These are phyloP conservation scores for Claviceps purpurea DNA, from an alignment of 2,329 filamentous ascomycete genomes.

Conservation along the genomic window DNA sequence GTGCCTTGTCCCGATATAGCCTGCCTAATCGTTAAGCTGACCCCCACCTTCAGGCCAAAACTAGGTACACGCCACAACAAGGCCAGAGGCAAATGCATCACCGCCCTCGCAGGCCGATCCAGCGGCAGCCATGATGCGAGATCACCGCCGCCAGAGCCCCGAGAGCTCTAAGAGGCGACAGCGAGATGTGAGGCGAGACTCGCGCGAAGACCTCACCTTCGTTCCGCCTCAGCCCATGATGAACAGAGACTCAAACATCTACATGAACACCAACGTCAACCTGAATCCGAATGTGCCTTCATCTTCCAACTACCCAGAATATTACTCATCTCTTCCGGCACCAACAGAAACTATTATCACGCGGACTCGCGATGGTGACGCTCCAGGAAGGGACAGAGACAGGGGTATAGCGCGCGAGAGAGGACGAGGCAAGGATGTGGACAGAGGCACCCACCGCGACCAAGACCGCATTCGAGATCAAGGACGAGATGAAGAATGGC, in stretches of 20 bases:
- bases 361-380: not conserved
- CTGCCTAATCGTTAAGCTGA: not conserved
- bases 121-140: constrained; percentile 36
- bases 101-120: constrained; percentile 9
- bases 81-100: constrained; percentile 6
- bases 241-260: constrained; percentile 6
- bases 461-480: not conserved
- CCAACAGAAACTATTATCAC: constrained; percentile 6
- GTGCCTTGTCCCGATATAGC: not conserved
- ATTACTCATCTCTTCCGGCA: constrained; percentile 5
- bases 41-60: not conserved
- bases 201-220: constrained; percentile 16
- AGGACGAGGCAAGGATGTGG: not conserved
- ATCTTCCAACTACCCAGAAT: constrained; percentile 1
- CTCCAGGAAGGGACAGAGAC: not conserved
- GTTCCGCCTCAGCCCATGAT: constrained; percentile 9
- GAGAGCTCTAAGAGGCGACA: constrained; percentile 40
- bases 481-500: not conserved
- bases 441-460: not conserved
- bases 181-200: constrained; percentile 19
- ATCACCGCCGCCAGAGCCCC: constrained; percentile 41
- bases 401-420: not conserved
- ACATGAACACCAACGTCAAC: constrained; percentile 3
- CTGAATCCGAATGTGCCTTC: constrained; percentile 2
- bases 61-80: not conserved